A percentile compares a stretch with the other conserved stretches of the same genome.
These are phyloP conservation scores for Phytophthora sp. DNA, from an alignment of 352 stramenopile species.

Conservation along the genomic window DNA sequence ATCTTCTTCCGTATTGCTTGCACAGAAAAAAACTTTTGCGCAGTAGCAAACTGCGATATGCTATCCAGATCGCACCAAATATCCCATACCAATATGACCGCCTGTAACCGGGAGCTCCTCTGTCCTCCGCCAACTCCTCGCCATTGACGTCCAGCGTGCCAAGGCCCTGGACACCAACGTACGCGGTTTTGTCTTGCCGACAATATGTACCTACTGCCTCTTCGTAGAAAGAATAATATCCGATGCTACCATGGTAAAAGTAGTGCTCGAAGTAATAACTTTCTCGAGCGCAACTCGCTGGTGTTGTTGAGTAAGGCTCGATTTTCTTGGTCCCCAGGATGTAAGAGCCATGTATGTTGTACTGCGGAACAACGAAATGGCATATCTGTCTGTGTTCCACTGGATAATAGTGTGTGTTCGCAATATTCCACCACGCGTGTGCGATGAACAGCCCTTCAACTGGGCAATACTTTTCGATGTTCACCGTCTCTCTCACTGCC, in stretches of 20 bases:
- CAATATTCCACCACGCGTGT: constrained; percentile 23
- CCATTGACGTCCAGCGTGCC: constrained; percentile 24
- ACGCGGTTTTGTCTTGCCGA: constrained; percentile 14
- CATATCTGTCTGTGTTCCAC: constrained; percentile 8
- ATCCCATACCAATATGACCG: constrained; percentile 31
- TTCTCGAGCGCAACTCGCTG: constrained; percentile 1
- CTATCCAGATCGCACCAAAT: constrained; percentile 23
- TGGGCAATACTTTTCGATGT: constrained; percentile 9
- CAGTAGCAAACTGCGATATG: constrained; percentile 25
- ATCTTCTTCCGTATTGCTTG: constrained; percentile 14
- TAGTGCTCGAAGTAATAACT: constrained; percentile 29
- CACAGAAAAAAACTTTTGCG: constrained; percentile 23
- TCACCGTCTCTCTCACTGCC: not conserved
- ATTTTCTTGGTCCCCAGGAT: constrained; percentile 4
- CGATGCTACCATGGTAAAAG: constrained; percentile 36
- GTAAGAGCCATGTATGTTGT: constrained; percentile 29
- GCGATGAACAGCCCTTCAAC: constrained; percentile 16
- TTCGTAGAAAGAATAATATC: constrained; percentile 40
- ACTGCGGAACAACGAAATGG: constrained; percentile 33
- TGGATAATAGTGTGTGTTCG: constrained; percentile 16
- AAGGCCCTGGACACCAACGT: constrained; percentile 21
- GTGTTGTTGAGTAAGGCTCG: constrained; percentile 1
- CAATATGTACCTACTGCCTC: constrained; percentile 28
- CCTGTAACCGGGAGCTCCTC: constrained; percentile 10
- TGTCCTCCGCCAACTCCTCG: constrained; percentile 14